Conservation (phyloP, 2,329 filamentous ascomycete species). For the Exophiala sp. region DNA sequence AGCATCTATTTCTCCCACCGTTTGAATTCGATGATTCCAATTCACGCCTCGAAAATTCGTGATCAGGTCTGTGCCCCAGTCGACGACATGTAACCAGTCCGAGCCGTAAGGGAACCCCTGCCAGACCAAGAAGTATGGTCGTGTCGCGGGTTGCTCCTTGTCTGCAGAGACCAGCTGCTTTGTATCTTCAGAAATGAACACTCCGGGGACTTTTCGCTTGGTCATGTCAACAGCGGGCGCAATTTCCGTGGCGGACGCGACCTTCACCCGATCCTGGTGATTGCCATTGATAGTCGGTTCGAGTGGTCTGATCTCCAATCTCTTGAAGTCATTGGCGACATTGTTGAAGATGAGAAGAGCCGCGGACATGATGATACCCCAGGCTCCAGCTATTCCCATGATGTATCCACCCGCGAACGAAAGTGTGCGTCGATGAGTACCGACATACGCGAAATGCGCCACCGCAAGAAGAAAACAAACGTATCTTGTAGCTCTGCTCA, state of each 20-base stretch:
- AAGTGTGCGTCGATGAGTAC: constrained; percentile 37
- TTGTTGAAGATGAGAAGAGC: constrained; percentile 52
- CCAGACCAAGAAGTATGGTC: constrained; percentile 19
- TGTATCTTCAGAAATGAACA: constrained; percentile 5
- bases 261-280: constrained; percentile 3
- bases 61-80: constrained; percentile 54
- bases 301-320: constrained; percentile 45
- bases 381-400: constrained; percentile 50
- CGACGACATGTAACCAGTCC: constrained; percentile 53
- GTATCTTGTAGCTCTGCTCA: constrained; percentile 8
- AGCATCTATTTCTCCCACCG: constrained; percentile 37
- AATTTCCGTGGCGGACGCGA: background rate
- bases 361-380: constrained; percentile 50
- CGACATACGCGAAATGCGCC: constrained; percentile 12
- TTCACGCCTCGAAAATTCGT: constrained; percentile 55
- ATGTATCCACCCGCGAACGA: constrained; percentile 50
- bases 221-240: constrained; percentile 2
- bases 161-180: constrained; percentile 5
- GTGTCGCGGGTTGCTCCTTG: constrained; percentile 3
- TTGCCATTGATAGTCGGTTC: constrained; percentile 10
- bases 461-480: constrained; percentile 15
- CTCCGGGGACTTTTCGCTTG: constrained; percentile 7
- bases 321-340: constrained; percentile 49
- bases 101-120: constrained; percentile 33
- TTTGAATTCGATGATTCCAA: constrained; percentile 54